A percentile compares a stretch with the other conserved stretches of the same genome.
These are phyloP conservation scores for Penicillium sp. DNA, from an alignment of 2,329 filamentous ascomycete species.

Conservation along the genomic window DNA sequence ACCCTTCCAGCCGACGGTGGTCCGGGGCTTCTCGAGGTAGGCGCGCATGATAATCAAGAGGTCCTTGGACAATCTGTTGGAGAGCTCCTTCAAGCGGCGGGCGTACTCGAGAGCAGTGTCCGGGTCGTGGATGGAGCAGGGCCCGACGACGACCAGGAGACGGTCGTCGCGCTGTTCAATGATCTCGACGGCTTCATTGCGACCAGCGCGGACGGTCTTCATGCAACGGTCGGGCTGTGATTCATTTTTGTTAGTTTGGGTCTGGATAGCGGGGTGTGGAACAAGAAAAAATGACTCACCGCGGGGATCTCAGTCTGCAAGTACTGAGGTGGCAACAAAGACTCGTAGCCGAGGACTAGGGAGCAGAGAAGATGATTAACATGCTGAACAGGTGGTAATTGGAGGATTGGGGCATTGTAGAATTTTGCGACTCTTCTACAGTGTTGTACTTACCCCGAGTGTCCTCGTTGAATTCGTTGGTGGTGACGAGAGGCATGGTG, in stretches of 20 bases:
- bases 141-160: conserved; percentile 89
- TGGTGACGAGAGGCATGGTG: conserved; percentile 44
- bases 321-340: conserved; percentile 83
- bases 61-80: conserved; percentile 77
- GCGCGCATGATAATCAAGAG: conserved; percentile 95
- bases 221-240: conserved; percentile 40
- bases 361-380: not conserved
- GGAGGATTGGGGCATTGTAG: conserved; percentile 3
- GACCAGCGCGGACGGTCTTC: conserved; percentile 44
- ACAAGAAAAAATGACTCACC: conserved; percentile 54
- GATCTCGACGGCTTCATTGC: conserved; percentile 65
- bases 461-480: conserved; percentile 45
- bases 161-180: conserved; percentile 76
- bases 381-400: not conserved
- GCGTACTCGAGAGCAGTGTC: conserved; percentile 86
- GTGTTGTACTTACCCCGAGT: conserved; percentile 41
- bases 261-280: conserved; percentile 45
- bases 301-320: conserved; percentile 82
- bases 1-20: conserved; percentile 98
- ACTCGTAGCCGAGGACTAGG: conserved; percentile 88
- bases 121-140: conserved; percentile 97
- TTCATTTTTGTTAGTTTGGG: conserved; percentile 53
- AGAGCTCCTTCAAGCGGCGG: conserved; percentile 70
- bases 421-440: not conserved
- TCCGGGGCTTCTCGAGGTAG: conserved; percentile 98